Percentiles rank a stretch among this genome's conserved stretches.
These are phyloP conservation scores for Candida buenavistaensis DNA, from an alignment of 1,139 yeast genomes.

Conservation along the genomic window DNA sequence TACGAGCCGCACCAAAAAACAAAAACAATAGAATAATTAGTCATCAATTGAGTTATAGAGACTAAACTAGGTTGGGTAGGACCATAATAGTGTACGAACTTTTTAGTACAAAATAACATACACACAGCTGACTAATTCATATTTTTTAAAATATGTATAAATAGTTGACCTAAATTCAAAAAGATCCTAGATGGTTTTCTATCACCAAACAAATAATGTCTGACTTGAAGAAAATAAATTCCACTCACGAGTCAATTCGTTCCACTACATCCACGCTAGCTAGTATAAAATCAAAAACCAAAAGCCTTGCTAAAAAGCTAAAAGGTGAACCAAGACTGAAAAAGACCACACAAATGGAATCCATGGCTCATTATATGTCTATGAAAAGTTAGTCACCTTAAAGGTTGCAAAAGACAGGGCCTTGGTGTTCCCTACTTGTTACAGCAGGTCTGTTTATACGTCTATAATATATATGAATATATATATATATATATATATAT, in stretches of 20 bases:
- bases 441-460: not conserved
- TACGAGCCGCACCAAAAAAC: not conserved
- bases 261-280: constrained; percentile 14
- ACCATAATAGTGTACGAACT: too few species aligned
- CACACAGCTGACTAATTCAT: not conserved
- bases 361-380: constrained; percentile 4
- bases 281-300: constrained; percentile 10
- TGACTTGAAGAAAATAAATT: constrained; percentile 13
- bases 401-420: too few species aligned
- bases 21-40: constrained; percentile 1
- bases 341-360: not conserved
- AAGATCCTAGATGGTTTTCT: too few species aligned
- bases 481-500: not conserved
- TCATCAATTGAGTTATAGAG: not conserved
- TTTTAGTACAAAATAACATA: not conserved
- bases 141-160: not conserved
- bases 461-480: not conserved
- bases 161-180: not conserved
- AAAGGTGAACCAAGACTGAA: constrained; percentile 1
- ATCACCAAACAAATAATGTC: constrained; percentile 10
- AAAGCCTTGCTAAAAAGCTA: constrained; percentile 1
- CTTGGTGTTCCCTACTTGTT: too few species aligned
- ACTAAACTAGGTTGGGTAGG: too few species aligned
- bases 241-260: constrained; percentile 11
- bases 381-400: constrained; percentile 2